Conservation (phyloP, 805 yeast genomes). For the Barnettozyma sp. region DNA sequence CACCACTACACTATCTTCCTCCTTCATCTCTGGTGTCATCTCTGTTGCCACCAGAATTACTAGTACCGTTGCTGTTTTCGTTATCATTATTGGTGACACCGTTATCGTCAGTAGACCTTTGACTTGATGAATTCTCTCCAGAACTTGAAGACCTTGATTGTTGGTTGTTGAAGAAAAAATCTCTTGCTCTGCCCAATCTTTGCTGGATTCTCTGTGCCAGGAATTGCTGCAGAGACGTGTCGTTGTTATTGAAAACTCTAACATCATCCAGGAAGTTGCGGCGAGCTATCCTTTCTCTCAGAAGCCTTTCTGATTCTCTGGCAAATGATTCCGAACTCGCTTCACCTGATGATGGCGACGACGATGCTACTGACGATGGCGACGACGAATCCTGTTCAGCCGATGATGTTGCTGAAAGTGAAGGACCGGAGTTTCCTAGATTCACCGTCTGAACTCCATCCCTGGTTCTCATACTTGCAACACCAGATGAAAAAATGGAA, state of each 20-base stretch:
- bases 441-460: constrained; percentile 21
- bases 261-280: constrained; percentile 1
- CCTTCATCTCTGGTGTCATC: too few species aligned
- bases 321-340: constrained; percentile 3
- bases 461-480: constrained; percentile 20
- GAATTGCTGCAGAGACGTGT: constrained; percentile 3
- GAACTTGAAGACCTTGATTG: not conserved
- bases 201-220: constrained; percentile 5
- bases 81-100: not conserved
- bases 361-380: too few species aligned
- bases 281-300: constrained; percentile 6
- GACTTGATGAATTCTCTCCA: too few species aligned
- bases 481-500: constrained; percentile 17
- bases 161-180: not conserved
- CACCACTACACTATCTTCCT: too few species aligned
- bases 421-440: constrained; percentile 9
- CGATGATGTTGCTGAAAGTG: not conserved
- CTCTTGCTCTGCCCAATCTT: constrained; percentile 2
- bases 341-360: not conserved
- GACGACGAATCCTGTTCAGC: too few species aligned
- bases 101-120: not conserved
- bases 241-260: not conserved
- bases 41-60: too few species aligned
- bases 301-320: constrained; percentile 7
- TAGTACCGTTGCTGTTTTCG: not conserved